Base-by-base conservation (phyloP, 805 yeast genomes). In the Candida insectalens region DNA sequence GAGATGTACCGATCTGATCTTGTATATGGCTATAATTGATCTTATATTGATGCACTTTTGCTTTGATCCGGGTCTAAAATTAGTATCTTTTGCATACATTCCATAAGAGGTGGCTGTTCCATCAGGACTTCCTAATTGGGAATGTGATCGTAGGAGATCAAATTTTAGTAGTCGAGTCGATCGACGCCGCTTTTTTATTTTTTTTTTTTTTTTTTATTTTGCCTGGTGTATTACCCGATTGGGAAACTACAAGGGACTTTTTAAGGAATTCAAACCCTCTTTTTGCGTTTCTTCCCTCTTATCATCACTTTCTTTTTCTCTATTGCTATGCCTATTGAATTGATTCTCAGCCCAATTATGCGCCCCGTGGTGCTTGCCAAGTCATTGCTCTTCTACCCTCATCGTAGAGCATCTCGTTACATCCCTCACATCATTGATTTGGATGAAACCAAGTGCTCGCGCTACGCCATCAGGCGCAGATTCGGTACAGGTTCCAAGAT, bases 401-500 rank as follows among this genome's bases (percentile, higher is more conserved):
- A 74, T 45, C 64, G 80, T 38, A 62, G 69, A 36, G 63, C 72
- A 26, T 69, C 76, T 18, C 62, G 73, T 35, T 75, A 73, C 46
- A 61, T 74, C 25, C 81, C 81, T 4, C 65, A 56, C 23, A 63
- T 71, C 29, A 53, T 68, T 29, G 76, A 71, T 17, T 46, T 71
- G 29, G 62, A 57, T 27, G 56, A 53, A 21, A 26, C 45, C 8
- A 47, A 51, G 10, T 43, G 60, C 25, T 51, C 60, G 3, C 63
- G 62, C 31, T 74, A 65, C 45, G 67, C 67, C 4, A 61, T 75
- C 10, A 63, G 75, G 39, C 64, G 64, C 45, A 63, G 77, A 42
- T 73, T 74, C 49, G 81, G 81, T 14, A 67, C 76, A 0, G 81
- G 81, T 2, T 71, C 74, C 19, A 74, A 74, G 40, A 58, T 63